Percentiles rank a stretch among this genome's conserved stretches.
Conservation (phyloP, 805 yeast species). For the Saturnispora sekii region DNA sequence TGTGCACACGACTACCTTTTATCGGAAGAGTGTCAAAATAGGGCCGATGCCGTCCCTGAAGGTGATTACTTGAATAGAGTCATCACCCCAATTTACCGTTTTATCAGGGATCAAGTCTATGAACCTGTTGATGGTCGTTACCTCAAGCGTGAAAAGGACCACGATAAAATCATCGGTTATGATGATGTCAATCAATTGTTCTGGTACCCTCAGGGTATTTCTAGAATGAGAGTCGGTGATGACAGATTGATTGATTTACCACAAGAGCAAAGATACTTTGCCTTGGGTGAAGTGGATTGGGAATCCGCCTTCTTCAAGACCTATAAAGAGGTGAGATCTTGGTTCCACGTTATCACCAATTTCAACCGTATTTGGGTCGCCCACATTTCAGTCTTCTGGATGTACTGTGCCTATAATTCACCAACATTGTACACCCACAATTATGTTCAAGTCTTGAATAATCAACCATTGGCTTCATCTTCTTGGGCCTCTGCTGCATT, state of each 20-base stretch:
- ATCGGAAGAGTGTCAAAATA: slow-evolving; percentile 86
- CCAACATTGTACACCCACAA: slow-evolving; percentile 84
- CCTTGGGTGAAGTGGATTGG: slow-evolving; percentile 92
- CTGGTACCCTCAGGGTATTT: slow-evolving; percentile 99
- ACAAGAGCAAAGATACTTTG: slow-evolving; percentile 76
- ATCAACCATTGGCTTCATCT: slow-evolving; percentile 82
- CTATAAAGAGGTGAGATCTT: slow-evolving; percentile 89
- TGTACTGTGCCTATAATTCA: slow-evolving; percentile 87
- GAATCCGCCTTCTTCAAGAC: slow-evolving; percentile 88
- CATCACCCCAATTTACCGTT: slow-evolving; percentile 81
- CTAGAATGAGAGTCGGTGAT: slow-evolving; percentile 83
- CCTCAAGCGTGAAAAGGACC: slow-evolving; percentile 79
- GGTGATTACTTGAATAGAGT: slow-evolving; percentile 89
- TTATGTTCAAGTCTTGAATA: slow-evolving; percentile 73
- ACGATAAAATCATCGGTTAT: slow-evolving; percentile 75
- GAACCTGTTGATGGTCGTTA: slow-evolving; percentile 75
- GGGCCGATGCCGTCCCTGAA: slow-evolving; percentile 73
- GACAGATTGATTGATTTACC: slow-evolving; percentile 86
- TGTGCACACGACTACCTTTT: slow-evolving; percentile 85
- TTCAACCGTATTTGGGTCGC: slow-evolving; percentile 98
- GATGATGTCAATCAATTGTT: slow-evolving; percentile 98
- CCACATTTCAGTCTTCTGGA: slow-evolving; percentile 86
- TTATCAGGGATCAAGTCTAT: slow-evolving; percentile 71
- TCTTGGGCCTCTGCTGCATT: slow-evolving; percentile 89
- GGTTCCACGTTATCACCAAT: slow-evolving; percentile 93